phyloP scores from a whole-genome alignment of 371 early-diverging fungal species.

The Actinomucor elegans region DNA sequence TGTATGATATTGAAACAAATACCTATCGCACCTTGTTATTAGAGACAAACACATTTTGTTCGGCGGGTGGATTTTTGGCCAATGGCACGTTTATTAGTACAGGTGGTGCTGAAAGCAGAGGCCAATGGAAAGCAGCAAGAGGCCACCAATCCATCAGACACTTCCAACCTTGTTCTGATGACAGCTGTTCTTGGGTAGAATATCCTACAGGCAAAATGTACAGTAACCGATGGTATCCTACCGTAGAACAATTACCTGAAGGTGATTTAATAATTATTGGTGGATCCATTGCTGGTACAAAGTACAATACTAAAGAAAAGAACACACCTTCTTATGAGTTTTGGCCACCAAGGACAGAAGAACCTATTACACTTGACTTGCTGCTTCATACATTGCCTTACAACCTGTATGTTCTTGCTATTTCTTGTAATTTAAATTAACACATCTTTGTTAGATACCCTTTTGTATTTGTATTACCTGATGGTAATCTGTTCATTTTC shows the following conservation, averaged over 20 bases:
- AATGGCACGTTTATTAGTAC: slow-evolving; percentile 62
- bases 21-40: slow-evolving; percentile 44
- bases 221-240: slow-evolving; percentile 60
- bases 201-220: slow-evolving; percentile 37
- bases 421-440: too few relatives aligned
- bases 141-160: slow-evolving; percentile 61
- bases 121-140: slow-evolving; percentile 40
- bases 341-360: slow-evolving; percentile 41
- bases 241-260: slow-evolving; percentile 59
- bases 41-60: slow-evolving; percentile 65
- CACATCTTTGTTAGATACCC: slow-evolving; percentile 35
- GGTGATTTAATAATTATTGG: slow-evolving; percentile 58
- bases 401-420: slow-evolving; percentile 43
- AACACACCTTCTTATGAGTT: slow-evolving; percentile 50
- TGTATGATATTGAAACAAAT: slow-evolving; percentile 53
- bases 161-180: slow-evolving; percentile 48
- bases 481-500: slow-evolving; percentile 57
- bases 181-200: slow-evolving; percentile 46
- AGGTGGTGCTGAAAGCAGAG: slow-evolving; percentile 55
- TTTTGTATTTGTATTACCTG: slow-evolving; percentile 52
- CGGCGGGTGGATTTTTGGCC: slow-evolving; percentile 57
- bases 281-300: slow-evolving; percentile 52
- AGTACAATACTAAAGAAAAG: slow-evolving; percentile 49
- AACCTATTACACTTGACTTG: slow-evolving; percentile 30
- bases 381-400: slow-evolving; percentile 61